Conservation (phyloP, 2,329 filamentous ascomycete species). For the Xylariales sp. region DNA sequence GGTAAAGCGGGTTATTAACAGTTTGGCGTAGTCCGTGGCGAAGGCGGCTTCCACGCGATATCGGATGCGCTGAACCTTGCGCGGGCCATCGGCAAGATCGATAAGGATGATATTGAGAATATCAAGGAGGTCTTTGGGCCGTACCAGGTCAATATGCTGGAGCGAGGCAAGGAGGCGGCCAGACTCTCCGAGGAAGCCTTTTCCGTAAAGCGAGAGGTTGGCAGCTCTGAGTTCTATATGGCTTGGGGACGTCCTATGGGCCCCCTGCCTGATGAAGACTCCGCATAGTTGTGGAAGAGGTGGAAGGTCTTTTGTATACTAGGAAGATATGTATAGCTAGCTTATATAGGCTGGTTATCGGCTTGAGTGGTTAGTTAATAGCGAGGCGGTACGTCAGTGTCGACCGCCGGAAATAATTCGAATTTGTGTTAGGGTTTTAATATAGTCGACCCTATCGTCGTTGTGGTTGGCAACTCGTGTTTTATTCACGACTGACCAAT, state of each 20-base stretch:
- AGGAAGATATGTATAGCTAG: too few species aligned
- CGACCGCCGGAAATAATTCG: too few species aligned
- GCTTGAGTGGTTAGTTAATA: too few species aligned
- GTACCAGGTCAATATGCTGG: conserved; percentile 49
- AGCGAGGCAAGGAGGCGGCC: conserved; percentile 45
- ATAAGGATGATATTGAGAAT: conserved; percentile 32
- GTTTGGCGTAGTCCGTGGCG: conserved; percentile 38
- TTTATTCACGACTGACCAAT: too few species aligned
- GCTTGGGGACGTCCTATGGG: conserved; percentile 41
- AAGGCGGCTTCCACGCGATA: conserved; percentile 43
- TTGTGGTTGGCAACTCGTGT: too few species aligned
- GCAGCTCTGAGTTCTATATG: conserved; percentile 20
- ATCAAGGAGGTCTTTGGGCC: conserved; percentile 42
- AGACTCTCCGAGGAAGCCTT: conserved; percentile 40
- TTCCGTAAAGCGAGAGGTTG: conserved; percentile 35
- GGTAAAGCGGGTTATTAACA: not conserved
- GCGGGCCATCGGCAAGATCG: conserved; percentile 41
- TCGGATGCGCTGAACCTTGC: conserved; percentile 62
- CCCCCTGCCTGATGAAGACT: conserved; percentile 38
- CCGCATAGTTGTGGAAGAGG: not conserved
- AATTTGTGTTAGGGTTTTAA: too few species aligned
- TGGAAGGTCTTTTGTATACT: not conserved
- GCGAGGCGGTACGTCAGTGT: too few species aligned
- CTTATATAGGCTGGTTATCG: too few species aligned
- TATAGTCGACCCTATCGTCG: too few species aligned